Conservation (phyloP, 345 rosid species). For the Noccaea caerulescens region DNA sequence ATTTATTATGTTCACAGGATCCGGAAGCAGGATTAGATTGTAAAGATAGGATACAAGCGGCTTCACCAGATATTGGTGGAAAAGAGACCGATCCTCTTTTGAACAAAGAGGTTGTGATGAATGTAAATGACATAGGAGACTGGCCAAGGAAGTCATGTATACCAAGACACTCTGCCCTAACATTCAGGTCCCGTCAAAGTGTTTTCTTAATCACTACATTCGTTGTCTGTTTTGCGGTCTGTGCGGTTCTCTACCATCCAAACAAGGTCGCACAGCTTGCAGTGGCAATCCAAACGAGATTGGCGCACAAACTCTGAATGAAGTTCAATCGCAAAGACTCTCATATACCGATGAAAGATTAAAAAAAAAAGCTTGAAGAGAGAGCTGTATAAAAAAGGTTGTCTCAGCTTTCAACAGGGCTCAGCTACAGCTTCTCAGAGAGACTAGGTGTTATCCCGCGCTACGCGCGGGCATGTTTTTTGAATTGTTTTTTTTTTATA, state of each 20-base stretch:
- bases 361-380: slow-evolving; percentile 26
- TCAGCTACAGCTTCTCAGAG: slow-evolving; percentile 29
- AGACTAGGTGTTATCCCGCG: no score
- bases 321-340: neutral
- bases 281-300: slow-evolving; percentile 64
- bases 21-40: slow-evolving; percentile 42
- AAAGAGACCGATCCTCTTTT: slow-evolving; percentile 59
- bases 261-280: slow-evolving; percentile 68
- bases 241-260: slow-evolving; percentile 77
- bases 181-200: slow-evolving; percentile 54
- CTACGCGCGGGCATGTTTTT: no score
- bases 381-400: slow-evolving; percentile 3
- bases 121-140: slow-evolving; percentile 48
- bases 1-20: slow-evolving; percentile 50
- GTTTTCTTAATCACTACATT: slow-evolving; percentile 48
- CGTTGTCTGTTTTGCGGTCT: slow-evolving; percentile 70
- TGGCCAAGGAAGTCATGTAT: slow-evolving; percentile 52
- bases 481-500: no score
- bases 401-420: slow-evolving; percentile 29
- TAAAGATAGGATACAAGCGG: slow-evolving; percentile 28
- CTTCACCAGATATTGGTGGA: slow-evolving; percentile 33
- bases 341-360: neutral
- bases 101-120: slow-evolving; percentile 56
- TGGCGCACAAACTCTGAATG: slow-evolving; percentile 41
- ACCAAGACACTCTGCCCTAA: slow-evolving; percentile 39